Evolutionary conservation across 2,329 filamentous ascomycete genomes (phyloP), one percentile per base, ranked within the genome.

Genomic region (Sclerotinia minor): DNA sequence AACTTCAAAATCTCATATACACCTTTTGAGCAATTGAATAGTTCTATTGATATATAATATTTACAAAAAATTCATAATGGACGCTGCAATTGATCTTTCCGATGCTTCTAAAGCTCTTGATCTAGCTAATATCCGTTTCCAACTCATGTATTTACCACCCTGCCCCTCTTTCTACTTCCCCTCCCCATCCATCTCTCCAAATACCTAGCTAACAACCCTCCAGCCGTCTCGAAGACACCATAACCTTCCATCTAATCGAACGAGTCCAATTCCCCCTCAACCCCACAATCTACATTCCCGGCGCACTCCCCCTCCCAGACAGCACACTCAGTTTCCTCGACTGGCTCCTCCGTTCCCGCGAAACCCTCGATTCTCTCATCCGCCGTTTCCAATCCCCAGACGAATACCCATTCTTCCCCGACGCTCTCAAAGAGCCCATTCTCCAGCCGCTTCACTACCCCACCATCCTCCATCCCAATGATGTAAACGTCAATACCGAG

Each of bases 251-350:
- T 80, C 84, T 99, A 50, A 98, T 98, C 76, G 95, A 99, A 81
- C 90, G 95, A 52, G 94, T 94, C n/a, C 95, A 99, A 79, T 99
- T 98, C 79, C 92, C 94, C 5, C 85, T 96, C 72, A 98, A 97
- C 81, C 83, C 86, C 77, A 92, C 89, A 75, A 94, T 98, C 79
- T 99, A 99, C 81, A 79, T 82, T 17, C 86, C 92, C 9, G 91
- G 90, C 69, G 92, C 91, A n/a, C 84, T 98, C 57, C 82, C 86
- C 44, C 90, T 98, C 71, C 93, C 92, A 24, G 81, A 87, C 76
- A 86, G 83, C 78, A 78, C 86, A 64, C 85, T 95, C 67, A 93
- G 90, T 78, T 92, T 99, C 78, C 88, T 96, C 78, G 95, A 98
- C 83, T 99, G 94, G 91, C 90, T 97, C 77, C 88, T 98, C 38